Evolutionary conservation across 2,329 filamentous ascomycete species (phyloP).

Genomic region (Xylariaceae sp.): DNA sequence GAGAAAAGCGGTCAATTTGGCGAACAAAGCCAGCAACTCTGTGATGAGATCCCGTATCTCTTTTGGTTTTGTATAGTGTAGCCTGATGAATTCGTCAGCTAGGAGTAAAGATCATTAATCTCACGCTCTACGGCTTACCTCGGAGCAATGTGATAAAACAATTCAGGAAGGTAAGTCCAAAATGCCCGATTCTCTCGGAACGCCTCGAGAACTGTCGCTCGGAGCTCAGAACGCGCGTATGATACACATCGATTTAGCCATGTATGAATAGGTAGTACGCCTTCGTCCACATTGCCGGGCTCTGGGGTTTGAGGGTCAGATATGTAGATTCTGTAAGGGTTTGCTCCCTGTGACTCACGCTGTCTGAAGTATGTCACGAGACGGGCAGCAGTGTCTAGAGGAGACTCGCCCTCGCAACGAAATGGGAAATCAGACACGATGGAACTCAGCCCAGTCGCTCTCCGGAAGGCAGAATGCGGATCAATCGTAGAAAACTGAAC

Average conservation of each 20-base stretch:
- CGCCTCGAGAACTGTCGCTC: conserved; percentile 49
- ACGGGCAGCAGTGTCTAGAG: conserved; percentile 39
- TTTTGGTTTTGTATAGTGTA: conserved; percentile 33
- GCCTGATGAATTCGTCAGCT: conserved; percentile 27
- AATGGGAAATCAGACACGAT: conserved; percentile 42
- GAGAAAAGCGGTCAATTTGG: conserved; percentile 60
- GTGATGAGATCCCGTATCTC: conserved; percentile 43
- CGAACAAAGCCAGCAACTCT: conserved; percentile 48
- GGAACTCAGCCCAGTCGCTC: conserved; percentile 27
- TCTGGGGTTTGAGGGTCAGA: conserved; percentile 44
- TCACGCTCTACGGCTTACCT: conserved; percentile 46
- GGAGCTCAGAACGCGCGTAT: conserved; percentile 47
- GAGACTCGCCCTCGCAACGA: conserved; percentile 36
- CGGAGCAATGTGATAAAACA: conserved; percentile 52
- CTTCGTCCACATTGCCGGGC: conserved; percentile 50
- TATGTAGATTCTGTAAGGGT: conserved; percentile 8
- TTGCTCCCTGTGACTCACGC: conserved; percentile 31
- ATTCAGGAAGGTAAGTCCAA: conserved; percentile 60
- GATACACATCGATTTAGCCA: conserved; percentile 60
- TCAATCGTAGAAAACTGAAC: conserved; percentile 44
- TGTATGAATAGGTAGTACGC: conserved; percentile 51
- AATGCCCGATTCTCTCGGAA: conserved; percentile 54
- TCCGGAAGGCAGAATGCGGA: conserved; percentile 34
- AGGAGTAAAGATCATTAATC: neutral
- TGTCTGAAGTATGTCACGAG: conserved; percentile 39